A percentile compares a stretch with the other conserved stretches of the same genome.
phyloP scores from a whole-genome alignment of 129 eudicot genomes.

The Oenanthe sinensis region DNA sequence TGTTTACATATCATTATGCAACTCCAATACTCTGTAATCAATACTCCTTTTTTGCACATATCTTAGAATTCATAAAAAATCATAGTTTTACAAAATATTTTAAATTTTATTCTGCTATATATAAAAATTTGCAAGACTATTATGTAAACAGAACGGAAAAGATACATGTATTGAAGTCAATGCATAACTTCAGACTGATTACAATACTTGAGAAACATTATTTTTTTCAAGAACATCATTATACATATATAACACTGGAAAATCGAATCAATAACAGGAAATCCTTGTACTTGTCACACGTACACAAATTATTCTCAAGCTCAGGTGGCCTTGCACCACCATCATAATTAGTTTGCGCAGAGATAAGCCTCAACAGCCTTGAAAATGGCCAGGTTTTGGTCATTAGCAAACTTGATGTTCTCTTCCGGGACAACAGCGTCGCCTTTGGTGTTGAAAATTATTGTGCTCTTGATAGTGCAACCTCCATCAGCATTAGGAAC shows the following conservation, averaged over 20 bases:
- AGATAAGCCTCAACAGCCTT: neutral
- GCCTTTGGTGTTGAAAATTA: neutral
- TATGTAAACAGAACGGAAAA: too few species aligned
- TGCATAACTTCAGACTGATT: neutral
- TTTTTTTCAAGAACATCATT: neutral
- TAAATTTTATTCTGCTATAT: too few species aligned
- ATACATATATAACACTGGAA: neutral
- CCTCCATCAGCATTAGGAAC: neutral
- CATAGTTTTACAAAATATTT: too few species aligned
- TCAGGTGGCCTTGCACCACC: neutral
- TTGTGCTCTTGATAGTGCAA: neutral
- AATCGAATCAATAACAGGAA: neutral
- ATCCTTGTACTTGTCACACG: neutral
- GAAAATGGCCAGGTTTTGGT: neutral
- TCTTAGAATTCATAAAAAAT: too few species aligned
- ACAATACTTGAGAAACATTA: neutral
- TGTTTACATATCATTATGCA: too few species aligned
- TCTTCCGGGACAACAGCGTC: neutral
- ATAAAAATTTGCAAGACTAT: too few species aligned
- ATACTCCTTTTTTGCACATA: too few species aligned
- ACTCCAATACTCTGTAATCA: too few species aligned
- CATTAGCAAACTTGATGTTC: neutral
- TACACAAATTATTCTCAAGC: neutral
- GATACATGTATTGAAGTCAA: too few species aligned
- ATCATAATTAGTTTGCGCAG: neutral